Base-by-base conservation (phyloP, 2,329 filamentous ascomycete species). In the Teratosphaeria gauchensis region DNA sequence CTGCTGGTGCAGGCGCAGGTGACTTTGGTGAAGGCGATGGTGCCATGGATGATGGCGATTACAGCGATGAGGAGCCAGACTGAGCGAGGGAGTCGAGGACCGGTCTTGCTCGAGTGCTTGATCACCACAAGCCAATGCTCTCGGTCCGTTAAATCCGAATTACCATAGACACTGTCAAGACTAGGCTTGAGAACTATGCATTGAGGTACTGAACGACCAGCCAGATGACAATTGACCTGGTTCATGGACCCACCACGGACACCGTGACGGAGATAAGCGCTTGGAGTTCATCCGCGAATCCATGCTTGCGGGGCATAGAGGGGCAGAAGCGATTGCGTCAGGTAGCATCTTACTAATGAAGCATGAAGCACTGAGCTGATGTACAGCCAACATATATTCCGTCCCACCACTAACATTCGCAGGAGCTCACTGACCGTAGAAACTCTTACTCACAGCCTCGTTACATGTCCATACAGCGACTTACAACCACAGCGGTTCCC, bases 401-500 rank as follows among this genome's bases (percentile, higher is more conserved):
- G 2, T 38, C 33, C 9, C 14, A 38, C 1, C 1, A 38, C 33
- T 42, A 16, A 42, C 35, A 16, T 42, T 14, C n/a, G 11, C 12
- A 42, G n/a, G 7, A 42, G 35, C 35, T 42, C 11, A 16, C 35
- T 42, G 14, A 16, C 14, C 3, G 33, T 38, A 11, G 4, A 14
- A 42, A 14, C n/a, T 11, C 12, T 42, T 12, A 38, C 5, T 9
- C 33, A 42, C 2, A 16, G 33, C 24, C 21, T 54, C 21, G n/a
- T 28, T 56, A 28, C 46, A 59, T 59, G 57, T 59, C 54, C 19
- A 24, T 59, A n/a, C 21, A 51, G 2, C 53, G 57, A 24, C 38
- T 59, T 46, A 16, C 55, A 51, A 53, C 55, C n/a, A 57, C 54
- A 35, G 48, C 59, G 38, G 19, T 58, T 31, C 58, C 48, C 35